These are phyloP conservation scores for Verbena officinalis DNA, from an alignment of 257 asterid species.

Conservation along the genomic window DNA sequence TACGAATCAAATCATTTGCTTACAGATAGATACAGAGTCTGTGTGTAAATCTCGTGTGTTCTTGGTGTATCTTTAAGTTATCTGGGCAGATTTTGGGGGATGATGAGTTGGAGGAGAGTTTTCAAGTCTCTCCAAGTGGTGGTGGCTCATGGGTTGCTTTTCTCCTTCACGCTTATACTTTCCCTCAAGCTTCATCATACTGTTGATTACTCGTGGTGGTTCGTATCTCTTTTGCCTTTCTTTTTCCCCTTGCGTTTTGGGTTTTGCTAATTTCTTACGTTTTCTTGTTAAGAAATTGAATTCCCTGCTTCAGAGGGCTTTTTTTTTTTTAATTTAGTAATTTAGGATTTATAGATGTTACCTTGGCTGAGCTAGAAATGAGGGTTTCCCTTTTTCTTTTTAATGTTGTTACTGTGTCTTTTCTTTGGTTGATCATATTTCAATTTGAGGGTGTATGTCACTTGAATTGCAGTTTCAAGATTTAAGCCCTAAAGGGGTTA, in stretches of 20 bases:
- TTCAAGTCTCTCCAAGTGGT: slow-evolving; percentile 79
- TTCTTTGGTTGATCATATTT: background rate
- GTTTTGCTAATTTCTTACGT: background rate
- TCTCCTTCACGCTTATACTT: slow-evolving; percentile 70
- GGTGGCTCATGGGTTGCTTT: slow-evolving; percentile 82
- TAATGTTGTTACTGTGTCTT: background rate
- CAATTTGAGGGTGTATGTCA: background rate
- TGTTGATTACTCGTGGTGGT: slow-evolving; percentile 82
- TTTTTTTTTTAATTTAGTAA: slow-evolving; percentile 12
- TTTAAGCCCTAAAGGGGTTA: background rate
- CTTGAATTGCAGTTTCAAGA: background rate
- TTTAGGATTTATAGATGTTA: slow-evolving; percentile 7
- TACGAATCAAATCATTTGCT: slow-evolving; percentile 8
- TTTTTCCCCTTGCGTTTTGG: background rate
- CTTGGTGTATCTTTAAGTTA: slow-evolving; percentile 14
- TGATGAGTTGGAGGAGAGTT: slow-evolving; percentile 74
- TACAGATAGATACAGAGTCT: slow-evolving; percentile 13
- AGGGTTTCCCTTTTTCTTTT: slow-evolving; percentile 5
- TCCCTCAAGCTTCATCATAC: slow-evolving; percentile 74
- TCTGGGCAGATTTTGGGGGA: slow-evolving; percentile 23
- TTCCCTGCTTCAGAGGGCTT: background rate
- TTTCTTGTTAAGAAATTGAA: slow-evolving; percentile 10
- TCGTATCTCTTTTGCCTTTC: slow-evolving; percentile 31
- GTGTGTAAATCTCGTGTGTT: slow-evolving; percentile 23
- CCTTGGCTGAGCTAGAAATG: slow-evolving; percentile 9